Conservation (phyloP, 2,329 filamentous ascomycete genomes). For the Talaromyces rugulosus region DNA sequence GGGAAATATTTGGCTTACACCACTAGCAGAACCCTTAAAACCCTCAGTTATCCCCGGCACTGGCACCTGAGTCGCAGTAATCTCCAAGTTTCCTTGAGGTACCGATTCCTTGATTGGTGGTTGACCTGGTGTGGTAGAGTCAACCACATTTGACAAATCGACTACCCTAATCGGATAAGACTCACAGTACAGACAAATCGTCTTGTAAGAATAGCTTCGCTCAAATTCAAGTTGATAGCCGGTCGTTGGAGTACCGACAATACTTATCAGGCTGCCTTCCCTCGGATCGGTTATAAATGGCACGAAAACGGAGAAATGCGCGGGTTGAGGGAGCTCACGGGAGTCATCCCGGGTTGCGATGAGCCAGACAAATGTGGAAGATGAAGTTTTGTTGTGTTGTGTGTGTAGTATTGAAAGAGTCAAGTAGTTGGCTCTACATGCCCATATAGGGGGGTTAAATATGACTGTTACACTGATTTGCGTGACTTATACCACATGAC, state of each 20-base stretch:
- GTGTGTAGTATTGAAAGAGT: too few species aligned
- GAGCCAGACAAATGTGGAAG: too few species aligned
- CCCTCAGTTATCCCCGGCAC: slow-evolving; percentile 28
- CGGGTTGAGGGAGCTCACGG: slow-evolving; percentile 17
- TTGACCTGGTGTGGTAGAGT: slow-evolving; percentile 5
- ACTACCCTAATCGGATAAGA: slow-evolving; percentile 20
- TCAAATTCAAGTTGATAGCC: slow-evolving; percentile 27
- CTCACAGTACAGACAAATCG: slow-evolving; percentile 9
- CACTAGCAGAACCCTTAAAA: slow-evolving; percentile 31
- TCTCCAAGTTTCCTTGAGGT: slow-evolving; percentile 23
- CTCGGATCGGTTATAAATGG: slow-evolving; percentile 16
- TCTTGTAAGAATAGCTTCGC: slow-evolving; percentile 12
- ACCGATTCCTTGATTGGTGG: slow-evolving; percentile 14
- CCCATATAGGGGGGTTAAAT: too few species aligned
- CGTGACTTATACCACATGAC: too few species aligned
- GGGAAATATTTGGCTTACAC: slow-evolving; percentile 18
- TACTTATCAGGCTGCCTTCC: slow-evolving; percentile 27
- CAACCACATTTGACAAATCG: slow-evolving; percentile 19
- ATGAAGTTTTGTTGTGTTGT: neutral
- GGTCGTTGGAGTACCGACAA: slow-evolving; percentile 28
- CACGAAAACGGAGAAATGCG: slow-evolving; percentile 21
- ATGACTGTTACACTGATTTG: too few species aligned
- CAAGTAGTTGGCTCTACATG: too few species aligned
- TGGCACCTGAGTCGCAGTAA: slow-evolving; percentile 23
- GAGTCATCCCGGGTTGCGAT: neutral